Conservation (phyloP, 1,284 basidiomycete genomes). For the Schizophyllum commune region DNA sequence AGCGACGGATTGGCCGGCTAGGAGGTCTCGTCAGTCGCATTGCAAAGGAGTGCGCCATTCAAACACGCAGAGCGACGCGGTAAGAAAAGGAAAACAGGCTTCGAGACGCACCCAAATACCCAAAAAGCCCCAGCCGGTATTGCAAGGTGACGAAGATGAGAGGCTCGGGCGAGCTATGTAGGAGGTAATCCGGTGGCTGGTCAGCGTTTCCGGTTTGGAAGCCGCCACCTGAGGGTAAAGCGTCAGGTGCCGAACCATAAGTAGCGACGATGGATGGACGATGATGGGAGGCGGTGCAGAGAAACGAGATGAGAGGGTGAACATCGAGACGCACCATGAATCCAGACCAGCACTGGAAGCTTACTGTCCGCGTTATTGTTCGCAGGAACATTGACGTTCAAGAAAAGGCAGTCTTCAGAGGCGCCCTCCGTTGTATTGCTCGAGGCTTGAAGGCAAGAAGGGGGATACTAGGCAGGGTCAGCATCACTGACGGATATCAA, state of each 20-base stretch:
- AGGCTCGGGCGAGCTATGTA: slow-evolving; percentile 21
- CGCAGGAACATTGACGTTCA: slow-evolving; percentile 19
- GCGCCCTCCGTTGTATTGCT: slow-evolving; percentile 17
- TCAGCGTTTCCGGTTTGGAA: slow-evolving; percentile 25
- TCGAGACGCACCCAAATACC: slow-evolving; percentile 32
- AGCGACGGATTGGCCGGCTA: slow-evolving; percentile 21
- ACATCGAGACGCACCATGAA: slow-evolving; percentile 33
- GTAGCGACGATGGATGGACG: too few relatives aligned
- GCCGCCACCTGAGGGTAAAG: slow-evolving; percentile 24
- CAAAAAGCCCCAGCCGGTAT: slow-evolving; percentile 33
- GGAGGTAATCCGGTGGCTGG: slow-evolving; percentile 20
- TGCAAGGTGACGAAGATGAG: slow-evolving; percentile 32
- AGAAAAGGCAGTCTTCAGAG: slow-evolving; percentile 34
- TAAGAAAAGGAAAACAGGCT: too few relatives aligned
- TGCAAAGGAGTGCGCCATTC: too few relatives aligned
- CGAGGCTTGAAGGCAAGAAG: slow-evolving; percentile 18
- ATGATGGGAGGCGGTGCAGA: too few relatives aligned
- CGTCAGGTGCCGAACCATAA: background rate
- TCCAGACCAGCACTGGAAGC: slow-evolving; percentile 20
- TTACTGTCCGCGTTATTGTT: background rate
- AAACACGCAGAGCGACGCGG: too few relatives aligned
- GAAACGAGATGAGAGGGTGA: too few relatives aligned
- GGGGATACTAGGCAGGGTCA: background rate
- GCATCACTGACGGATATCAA: background rate
- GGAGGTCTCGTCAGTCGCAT: too few relatives aligned